Conservation (phyloP, 2,329 filamentous ascomycete species). For the Claviceps sp. region DNA sequence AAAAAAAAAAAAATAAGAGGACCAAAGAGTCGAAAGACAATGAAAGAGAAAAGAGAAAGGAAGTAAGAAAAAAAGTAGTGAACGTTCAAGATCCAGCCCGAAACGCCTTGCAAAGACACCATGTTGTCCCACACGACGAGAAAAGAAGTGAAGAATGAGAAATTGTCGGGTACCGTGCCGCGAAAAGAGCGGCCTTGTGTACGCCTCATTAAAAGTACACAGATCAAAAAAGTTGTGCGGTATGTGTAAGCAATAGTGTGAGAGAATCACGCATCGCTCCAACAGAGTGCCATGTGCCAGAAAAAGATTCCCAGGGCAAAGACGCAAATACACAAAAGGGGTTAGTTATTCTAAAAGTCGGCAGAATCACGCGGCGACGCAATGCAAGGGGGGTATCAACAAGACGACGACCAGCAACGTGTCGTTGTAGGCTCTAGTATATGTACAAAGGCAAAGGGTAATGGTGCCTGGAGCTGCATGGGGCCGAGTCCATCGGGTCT, state of each 20-base stretch:
- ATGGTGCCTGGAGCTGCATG: conserved; percentile 1
- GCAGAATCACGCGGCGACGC: background rate
- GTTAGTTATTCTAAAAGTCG: background rate
- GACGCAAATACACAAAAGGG: background rate
- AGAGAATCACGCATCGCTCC: background rate
- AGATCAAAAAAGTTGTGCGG: no score
- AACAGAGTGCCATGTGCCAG: background rate
- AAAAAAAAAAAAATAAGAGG: conserved; percentile 10
- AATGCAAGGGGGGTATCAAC: background rate
- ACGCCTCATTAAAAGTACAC: no score
- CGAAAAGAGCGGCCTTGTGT: no score
- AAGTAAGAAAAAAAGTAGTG: conserved; percentile 10
- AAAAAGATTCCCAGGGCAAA: background rate
- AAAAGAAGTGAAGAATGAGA: background rate
- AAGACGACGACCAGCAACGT: background rate
- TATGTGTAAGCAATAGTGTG: background rate
- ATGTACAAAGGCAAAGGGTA: conserved; percentile 12
- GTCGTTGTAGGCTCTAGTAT: conserved; percentile 10
- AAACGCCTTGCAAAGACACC: conserved; percentile 21
- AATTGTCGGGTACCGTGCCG: background rate
- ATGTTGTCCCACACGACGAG: conserved; percentile 4
- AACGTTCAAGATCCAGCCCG: conserved; percentile 12
- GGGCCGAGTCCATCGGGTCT: conserved; percentile 11
- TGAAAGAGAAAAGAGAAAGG: conserved; percentile 6
- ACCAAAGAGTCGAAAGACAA: conserved; percentile 5